Conservation (phyloP, 768 basidiomycete genomes). For the Rhizopogon rudus region DNA sequence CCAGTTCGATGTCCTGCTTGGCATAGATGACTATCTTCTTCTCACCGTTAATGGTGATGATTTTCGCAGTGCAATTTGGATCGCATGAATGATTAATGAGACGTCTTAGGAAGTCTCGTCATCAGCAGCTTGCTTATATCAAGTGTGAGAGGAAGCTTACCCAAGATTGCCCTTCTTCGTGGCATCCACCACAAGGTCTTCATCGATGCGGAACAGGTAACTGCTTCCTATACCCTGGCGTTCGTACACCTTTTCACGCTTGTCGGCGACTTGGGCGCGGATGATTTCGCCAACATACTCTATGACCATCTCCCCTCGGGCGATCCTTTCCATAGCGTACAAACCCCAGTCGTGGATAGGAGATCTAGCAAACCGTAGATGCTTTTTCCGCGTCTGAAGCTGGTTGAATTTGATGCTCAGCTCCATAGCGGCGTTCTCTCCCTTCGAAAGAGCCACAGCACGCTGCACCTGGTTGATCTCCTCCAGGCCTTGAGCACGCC, state of each 20-base stretch:
- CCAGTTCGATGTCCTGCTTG: constrained; percentile 91
- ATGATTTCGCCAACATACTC: constrained; percentile 99
- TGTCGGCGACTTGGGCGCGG: constrained; percentile 91
- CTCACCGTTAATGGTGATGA: constrained; percentile 85
- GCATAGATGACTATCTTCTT: constrained; percentile 99
- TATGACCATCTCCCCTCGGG: constrained; percentile 96
- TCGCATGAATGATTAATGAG: constrained; percentile 99
- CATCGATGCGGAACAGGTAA: constrained; percentile 97
- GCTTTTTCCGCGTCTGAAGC: constrained; percentile 96
- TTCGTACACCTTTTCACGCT: constrained; percentile 95
- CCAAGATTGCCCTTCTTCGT: constrained; percentile 99
- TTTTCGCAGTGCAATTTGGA: constrained; percentile 89
- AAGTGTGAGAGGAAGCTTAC: constrained; percentile 42
- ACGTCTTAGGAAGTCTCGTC: constrained; percentile 48
- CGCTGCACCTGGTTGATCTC: constrained; percentile 90
- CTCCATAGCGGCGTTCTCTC: constrained; percentile 66
- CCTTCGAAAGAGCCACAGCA: constrained; percentile 69
- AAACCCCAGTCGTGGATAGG: constrained; percentile 99
- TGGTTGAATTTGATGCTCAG: constrained; percentile 97
- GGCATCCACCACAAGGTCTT: constrained; percentile 96
- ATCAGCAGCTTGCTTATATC: constrained; percentile 2
- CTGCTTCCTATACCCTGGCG: constrained; percentile 96
- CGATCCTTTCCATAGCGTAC: constrained; percentile 96
- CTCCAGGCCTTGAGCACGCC: constrained; percentile 89
- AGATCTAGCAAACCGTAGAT: constrained; percentile 88